A percentile compares a stretch with the other conserved stretches of the same genome.
phyloP scores from a whole-genome alignment of 2,329 filamentous ascomycete genomes.

The Clonostachys sp. region DNA sequence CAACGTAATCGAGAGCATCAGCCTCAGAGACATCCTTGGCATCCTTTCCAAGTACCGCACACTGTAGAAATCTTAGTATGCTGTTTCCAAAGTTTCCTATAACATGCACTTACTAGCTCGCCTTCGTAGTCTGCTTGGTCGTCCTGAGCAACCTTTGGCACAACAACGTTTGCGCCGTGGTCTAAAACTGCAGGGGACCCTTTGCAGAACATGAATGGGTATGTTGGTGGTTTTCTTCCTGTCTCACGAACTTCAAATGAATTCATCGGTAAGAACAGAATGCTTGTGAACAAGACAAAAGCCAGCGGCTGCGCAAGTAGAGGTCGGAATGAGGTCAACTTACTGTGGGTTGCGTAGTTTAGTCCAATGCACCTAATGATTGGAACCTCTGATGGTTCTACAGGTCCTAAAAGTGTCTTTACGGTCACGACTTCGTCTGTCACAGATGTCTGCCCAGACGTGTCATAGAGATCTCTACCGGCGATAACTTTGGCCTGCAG shows the following conservation, averaged over 20 bases:
- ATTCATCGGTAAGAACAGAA: too few relatives aligned
- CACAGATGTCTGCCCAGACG: constrained; percentile 36
- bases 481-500: constrained; percentile 47
- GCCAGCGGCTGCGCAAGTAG: constrained; percentile 64
- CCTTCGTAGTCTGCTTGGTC: constrained; percentile 45
- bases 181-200: constrained; percentile 29
- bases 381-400: constrained; percentile 44
- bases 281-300: constrained; percentile 63
- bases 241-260: constrained; percentile 40
- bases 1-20: constrained; percentile 36
- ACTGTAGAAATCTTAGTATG: too few relatives aligned
- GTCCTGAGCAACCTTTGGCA: constrained; percentile 44
- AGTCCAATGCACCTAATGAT: constrained; percentile 55
- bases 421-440: constrained; percentile 50
- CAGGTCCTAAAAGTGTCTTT: constrained; percentile 45
- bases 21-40: constrained; percentile 16
- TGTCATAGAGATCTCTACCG: constrained; percentile 44
- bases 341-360: constrained; percentile 55
- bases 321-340: constrained; percentile 48
- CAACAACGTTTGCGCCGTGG: constrained; percentile 28
- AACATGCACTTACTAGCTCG: constrained; percentile 40
- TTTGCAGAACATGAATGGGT: constrained; percentile 47
- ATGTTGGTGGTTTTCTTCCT: constrained; percentile 41
- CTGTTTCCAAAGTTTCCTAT: too few relatives aligned
- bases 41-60: constrained; percentile 40